These are phyloP conservation scores for Cladosporium phlei DNA, from an alignment of 2,329 filamentous ascomycete species.

Conservation along the genomic window DNA sequence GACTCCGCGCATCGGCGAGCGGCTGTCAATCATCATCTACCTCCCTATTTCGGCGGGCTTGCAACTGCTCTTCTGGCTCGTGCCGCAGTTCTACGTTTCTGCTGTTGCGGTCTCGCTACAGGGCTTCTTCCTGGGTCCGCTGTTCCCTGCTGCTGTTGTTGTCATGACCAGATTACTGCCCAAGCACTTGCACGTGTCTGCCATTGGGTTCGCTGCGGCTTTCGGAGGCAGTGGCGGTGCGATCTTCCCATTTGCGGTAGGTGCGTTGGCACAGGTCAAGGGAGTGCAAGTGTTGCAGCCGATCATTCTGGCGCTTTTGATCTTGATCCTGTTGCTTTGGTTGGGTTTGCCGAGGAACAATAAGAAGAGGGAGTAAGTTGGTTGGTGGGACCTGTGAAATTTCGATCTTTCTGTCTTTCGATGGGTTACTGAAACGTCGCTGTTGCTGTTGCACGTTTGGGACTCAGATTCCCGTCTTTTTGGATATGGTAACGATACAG, in stretches of 20 bases:
- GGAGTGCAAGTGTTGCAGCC: slow-evolving; percentile 59
- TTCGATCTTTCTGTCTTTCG: too few relatives aligned
- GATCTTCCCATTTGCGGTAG: slow-evolving; percentile 60
- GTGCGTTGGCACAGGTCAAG: slow-evolving; percentile 60
- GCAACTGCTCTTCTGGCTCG: slow-evolving; percentile 74
- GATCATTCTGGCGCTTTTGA: slow-evolving; percentile 52
- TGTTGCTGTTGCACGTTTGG: too few relatives aligned
- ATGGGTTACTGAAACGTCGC: too few relatives aligned
- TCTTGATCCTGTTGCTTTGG: slow-evolving; percentile 50
- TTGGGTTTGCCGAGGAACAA: slow-evolving; percentile 43
- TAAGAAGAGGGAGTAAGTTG: slow-evolving; percentile 35
- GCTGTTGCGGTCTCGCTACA: slow-evolving; percentile 66
- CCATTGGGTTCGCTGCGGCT: slow-evolving; percentile 74
- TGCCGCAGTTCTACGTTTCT: slow-evolving; percentile 70
- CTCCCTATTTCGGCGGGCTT: slow-evolving; percentile 59
- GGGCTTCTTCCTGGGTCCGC: slow-evolving; percentile 74
- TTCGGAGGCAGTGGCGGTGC: slow-evolving; percentile 72
- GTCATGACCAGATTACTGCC: slow-evolving; percentile 71
- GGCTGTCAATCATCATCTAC: slow-evolving; percentile 56
- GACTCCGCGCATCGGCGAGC: slow-evolving; percentile 69
- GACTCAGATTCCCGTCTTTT: too few relatives aligned
- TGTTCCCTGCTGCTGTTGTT: slow-evolving; percentile 72
- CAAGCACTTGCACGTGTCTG: slow-evolving; percentile 67
- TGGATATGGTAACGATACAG: too few relatives aligned
- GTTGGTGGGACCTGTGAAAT: too few relatives aligned